Evolutionary conservation across 2,329 filamentous ascomycete genomes (phyloP).

Genomic region (Diaporthe sp.): DNA sequence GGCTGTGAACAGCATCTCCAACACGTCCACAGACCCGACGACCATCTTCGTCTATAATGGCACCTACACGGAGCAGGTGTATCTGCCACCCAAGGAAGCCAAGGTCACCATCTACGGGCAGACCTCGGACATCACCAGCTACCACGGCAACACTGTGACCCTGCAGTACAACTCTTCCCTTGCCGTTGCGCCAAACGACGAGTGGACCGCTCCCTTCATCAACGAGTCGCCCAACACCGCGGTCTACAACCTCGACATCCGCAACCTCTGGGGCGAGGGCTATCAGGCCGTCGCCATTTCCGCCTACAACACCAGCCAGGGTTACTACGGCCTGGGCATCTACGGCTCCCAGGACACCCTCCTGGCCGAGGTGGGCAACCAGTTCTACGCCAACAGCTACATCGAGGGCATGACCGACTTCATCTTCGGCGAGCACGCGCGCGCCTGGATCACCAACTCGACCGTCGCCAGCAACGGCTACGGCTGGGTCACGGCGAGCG

Average conservation of each 20-base stretch:
- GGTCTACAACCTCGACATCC: constrained; percentile 71
- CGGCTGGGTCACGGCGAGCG: constrained; percentile 63
- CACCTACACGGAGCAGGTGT: constrained; percentile 71
- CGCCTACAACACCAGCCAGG: constrained; percentile 64
- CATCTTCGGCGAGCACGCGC: constrained; percentile 69
- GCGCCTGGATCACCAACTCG: constrained; percentile 66
- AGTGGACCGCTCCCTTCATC: constrained; percentile 58
- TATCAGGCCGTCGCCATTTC: constrained; percentile 67
- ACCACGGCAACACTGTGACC: constrained; percentile 60
- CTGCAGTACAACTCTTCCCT: constrained; percentile 33
- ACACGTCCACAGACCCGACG: constrained; percentile 27
- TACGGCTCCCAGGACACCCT: constrained; percentile 71
- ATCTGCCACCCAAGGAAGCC: constrained; percentile 60
- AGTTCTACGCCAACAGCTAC: constrained; percentile 66
- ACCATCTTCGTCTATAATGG: constrained; percentile 53
- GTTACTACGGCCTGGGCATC: constrained; percentile 69
- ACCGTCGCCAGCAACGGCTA: constrained; percentile 61
- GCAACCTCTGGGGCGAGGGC: constrained; percentile 61
- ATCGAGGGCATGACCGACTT: constrained; percentile 72
- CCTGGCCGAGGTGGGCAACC: constrained; percentile 63
- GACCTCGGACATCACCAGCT: constrained; percentile 60
- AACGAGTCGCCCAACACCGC: constrained; percentile 60
- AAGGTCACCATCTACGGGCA: constrained; percentile 68
- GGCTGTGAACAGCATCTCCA: constrained; percentile 36
- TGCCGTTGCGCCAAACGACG: constrained; percentile 37